A percentile compares a stretch with the other conserved stretches of the same genome.
Conservation (phyloP, 805 yeast species). For the Pichia californica region DNA sequence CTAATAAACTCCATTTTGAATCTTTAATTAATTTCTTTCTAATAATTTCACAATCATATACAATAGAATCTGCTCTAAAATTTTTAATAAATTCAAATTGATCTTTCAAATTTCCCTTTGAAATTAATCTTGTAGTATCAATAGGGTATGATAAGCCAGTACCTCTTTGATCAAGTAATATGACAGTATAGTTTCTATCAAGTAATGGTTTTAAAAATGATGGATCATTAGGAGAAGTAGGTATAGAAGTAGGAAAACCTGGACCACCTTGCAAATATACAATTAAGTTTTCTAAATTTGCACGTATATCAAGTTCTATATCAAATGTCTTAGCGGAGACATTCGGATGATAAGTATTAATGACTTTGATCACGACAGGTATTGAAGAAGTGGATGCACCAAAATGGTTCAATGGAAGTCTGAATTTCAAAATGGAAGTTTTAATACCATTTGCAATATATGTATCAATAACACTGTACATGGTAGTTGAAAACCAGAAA, state of each 20-base stretch:
- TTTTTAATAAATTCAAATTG: constrained; percentile 36
- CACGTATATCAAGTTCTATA: neutral
- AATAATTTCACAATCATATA: constrained; percentile 44
- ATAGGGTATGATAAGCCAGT: constrained; percentile 49
- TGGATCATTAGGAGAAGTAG: constrained; percentile 14
- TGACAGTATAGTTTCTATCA: constrained; percentile 18
- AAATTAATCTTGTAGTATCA: constrained; percentile 26
- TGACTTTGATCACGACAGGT: neutral
- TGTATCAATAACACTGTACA: constrained; percentile 1
- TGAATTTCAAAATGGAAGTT: neutral
- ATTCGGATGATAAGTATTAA: constrained; percentile 19
- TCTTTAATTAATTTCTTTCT: constrained; percentile 28
- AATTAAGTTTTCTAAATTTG: constrained; percentile 23
- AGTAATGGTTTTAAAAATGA: constrained; percentile 15
- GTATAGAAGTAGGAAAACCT: constrained; percentile 37
- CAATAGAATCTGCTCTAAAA: constrained; percentile 49
- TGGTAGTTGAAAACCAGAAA: no score
- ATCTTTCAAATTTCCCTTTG: constrained; percentile 12
- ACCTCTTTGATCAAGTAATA: constrained; percentile 55
- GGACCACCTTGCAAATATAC: constrained; percentile 50
- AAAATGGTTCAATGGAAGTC: neutral
- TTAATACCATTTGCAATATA: neutral
- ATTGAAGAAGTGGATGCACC: neutral
- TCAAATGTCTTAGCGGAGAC: constrained; percentile 36
- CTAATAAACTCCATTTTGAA: constrained; percentile 44